Conservation (phyloP, 2,329 filamentous ascomycete genomes). For the Xylaria sp. region DNA sequence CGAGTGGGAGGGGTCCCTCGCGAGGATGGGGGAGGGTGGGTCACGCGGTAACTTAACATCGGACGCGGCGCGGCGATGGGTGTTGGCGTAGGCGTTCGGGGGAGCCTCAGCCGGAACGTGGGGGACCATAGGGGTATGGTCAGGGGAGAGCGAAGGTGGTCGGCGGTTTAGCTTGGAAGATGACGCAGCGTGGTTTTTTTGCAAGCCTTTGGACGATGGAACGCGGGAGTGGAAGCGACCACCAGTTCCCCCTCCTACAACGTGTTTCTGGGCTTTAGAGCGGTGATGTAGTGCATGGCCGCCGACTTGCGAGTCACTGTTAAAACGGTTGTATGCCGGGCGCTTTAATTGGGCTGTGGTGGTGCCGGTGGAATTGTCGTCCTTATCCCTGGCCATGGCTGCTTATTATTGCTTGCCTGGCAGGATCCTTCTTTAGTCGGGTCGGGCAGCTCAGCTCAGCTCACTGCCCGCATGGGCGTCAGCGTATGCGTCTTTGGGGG, state of each 20-base stretch:
- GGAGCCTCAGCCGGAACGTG: too few relatives aligned
- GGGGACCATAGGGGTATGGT: background rate
- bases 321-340: conserved; percentile 41
- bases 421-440: conserved; percentile 8
- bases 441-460: conserved; percentile 24
- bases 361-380: conserved; percentile 50
- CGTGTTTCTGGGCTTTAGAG: conserved; percentile 45
- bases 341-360: conserved; percentile 59
- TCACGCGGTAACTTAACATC: conserved; percentile 54
- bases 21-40: conserved; percentile 48
- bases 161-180: conserved; percentile 47
- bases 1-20: conserved; percentile 58
- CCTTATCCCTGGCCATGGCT: conserved; percentile 42
- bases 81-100: too few relatives aligned
- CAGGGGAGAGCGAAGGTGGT: conserved; percentile 46
- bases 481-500: conserved; percentile 8
- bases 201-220: conserved; percentile 55
- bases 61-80: conserved; percentile 53
- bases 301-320: conserved; percentile 43
- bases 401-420: conserved; percentile 23
- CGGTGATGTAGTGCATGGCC: conserved; percentile 37
- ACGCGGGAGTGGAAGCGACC: conserved; percentile 55
- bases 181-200: conserved; percentile 45
- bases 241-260: conserved; percentile 44
- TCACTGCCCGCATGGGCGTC: conserved; percentile 17